phyloP scores from a whole-genome alignment of 768 basidiomycete genomes.

The Auricularia heimuer region DNA sequence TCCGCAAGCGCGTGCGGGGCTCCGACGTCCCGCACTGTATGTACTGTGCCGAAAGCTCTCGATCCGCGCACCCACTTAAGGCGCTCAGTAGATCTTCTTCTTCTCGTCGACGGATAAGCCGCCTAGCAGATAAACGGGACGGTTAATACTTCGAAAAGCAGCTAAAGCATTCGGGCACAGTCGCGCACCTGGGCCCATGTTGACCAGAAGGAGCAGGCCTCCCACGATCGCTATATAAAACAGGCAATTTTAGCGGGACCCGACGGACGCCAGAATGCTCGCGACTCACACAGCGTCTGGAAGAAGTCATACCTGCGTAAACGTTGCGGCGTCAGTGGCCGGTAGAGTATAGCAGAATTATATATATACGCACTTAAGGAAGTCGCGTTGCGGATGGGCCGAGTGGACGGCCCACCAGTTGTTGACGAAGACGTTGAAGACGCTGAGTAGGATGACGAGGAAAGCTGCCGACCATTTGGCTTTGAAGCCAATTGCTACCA shows the following conservation, averaged over 20 bases:
- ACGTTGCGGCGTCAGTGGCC: conserved; percentile 9
- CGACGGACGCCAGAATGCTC: neutral
- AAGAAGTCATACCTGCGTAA: conserved; percentile 87
- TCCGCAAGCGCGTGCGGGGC: neutral
- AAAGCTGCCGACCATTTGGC: conserved; percentile 98
- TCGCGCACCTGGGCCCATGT: conserved; percentile 85
- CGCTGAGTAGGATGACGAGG: conserved; percentile 80
- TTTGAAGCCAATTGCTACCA: conserved; percentile 98
- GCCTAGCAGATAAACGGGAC: conserved; percentile 33
- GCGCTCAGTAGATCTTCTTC: conserved; percentile 77
- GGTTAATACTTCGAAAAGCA: conserved; percentile 5
- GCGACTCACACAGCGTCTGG: conserved; percentile 73
- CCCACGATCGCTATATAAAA: conserved; percentile 71
- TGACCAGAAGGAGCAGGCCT: conserved; percentile 92
- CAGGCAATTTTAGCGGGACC: conserved; percentile 5
- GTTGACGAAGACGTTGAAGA: conserved; percentile 98
- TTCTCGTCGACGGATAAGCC: conserved; percentile 98
- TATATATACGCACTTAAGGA: conserved; percentile 72
- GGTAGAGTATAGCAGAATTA: conserved; percentile 10
- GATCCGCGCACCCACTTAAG: neutral
- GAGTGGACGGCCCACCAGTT: conserved; percentile 96
- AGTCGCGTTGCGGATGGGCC: conserved; percentile 91
- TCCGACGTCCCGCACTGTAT: neutral
- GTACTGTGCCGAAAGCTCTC: neutral
- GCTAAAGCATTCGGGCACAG: neutral